phyloP scores from a whole-genome alignment of 2,329 filamentous ascomycete genomes.

The Diaporthe sp. region DNA sequence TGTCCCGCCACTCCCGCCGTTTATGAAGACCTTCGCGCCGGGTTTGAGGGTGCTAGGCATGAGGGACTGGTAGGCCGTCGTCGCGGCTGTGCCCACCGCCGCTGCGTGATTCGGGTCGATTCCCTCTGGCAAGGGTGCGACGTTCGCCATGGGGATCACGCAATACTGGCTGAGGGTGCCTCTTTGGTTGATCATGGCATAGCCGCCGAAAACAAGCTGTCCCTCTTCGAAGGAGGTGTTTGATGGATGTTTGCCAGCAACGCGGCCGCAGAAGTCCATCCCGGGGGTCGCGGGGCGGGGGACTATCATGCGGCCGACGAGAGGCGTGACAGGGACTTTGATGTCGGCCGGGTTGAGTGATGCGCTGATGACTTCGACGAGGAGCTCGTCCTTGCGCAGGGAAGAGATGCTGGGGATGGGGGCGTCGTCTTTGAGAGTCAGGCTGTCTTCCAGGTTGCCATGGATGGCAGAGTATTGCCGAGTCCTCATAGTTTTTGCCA shows the following conservation, averaged over 20 bases:
- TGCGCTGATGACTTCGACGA: conserved; percentile 60
- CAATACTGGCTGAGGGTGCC: conserved; percentile 44
- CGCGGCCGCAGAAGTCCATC: conserved; percentile 66
- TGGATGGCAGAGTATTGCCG: conserved; percentile 2
- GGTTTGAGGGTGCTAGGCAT: conserved; percentile 42
- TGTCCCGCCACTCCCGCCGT: conserved; percentile 54
- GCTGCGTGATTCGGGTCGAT: conserved; percentile 46
- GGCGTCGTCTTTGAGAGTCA: not conserved
- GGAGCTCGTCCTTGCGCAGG: conserved; percentile 45
- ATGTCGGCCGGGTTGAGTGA: conserved; percentile 65
- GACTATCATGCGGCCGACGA: conserved; percentile 54
- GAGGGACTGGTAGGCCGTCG: conserved; percentile 46
- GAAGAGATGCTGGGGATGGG: not conserved
- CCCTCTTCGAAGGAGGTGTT: conserved; percentile 38
- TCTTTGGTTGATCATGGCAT: conserved; percentile 29
- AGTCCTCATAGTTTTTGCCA: conserved; percentile 4
- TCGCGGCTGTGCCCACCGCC: conserved; percentile 45
- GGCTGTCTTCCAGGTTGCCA: not conserved
- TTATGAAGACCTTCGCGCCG: conserved; percentile 50
- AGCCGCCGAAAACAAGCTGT: conserved; percentile 44
- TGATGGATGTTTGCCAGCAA: conserved; percentile 50
- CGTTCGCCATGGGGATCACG: conserved; percentile 33
- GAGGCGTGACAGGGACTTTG: conserved; percentile 60
- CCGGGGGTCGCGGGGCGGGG: conserved; percentile 59
- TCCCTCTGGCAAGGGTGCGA: conserved; percentile 39